Evolutionary conservation across 495 filamentous ascomycete genomes (phyloP).

Genomic region (Entonaema liquescens): DNA sequence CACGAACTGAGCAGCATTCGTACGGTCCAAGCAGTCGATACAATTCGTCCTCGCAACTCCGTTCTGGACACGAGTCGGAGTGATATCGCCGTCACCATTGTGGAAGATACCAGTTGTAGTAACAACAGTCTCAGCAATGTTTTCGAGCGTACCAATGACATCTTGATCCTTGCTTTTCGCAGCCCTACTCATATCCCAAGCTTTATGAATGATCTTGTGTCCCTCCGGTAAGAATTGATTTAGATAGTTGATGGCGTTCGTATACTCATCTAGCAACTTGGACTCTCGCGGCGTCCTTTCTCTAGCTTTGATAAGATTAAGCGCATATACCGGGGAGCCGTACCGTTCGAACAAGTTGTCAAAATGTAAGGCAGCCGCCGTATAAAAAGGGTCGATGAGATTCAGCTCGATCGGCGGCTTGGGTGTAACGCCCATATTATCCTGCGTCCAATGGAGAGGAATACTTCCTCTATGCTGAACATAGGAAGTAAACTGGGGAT

Average conservation of each 20-base stretch:
- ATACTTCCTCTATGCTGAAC: slow-evolving; percentile 98
- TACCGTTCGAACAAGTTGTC: slow-evolving; percentile 95
- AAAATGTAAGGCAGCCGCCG: slow-evolving; percentile 94
- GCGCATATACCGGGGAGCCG: slow-evolving; percentile 85
- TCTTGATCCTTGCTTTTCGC: slow-evolving; percentile 95
- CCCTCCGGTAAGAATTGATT: slow-evolving; percentile 90
- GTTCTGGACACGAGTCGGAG: slow-evolving; percentile 79
- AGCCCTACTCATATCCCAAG: slow-evolving; percentile 98
- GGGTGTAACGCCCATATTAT: slow-evolving; percentile 92
- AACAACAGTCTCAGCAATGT: slow-evolving; percentile 86
- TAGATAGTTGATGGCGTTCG: slow-evolving; percentile 86
- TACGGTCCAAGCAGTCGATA: slow-evolving; percentile 95
- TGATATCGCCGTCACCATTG: slow-evolving; percentile 76
- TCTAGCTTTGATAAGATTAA: slow-evolving; percentile 93
- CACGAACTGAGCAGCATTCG: slow-evolving; percentile 97
- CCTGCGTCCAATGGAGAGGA: slow-evolving; percentile 96
- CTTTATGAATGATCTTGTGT: slow-evolving; percentile 88
- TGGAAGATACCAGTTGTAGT: slow-evolving; percentile 91
- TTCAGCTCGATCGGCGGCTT: slow-evolving; percentile 96
- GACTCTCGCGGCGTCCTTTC: slow-evolving; percentile 94
- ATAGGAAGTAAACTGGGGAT: slow-evolving; percentile 92
- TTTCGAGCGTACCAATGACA: slow-evolving; percentile 90
- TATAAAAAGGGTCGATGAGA: slow-evolving; percentile 93
- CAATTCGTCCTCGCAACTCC: slow-evolving; percentile 96
- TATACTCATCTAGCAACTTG: slow-evolving; percentile 87